Evolutionary conservation across 202 grass and related monocot genomes (phyloP).

Genomic region (Thinopyrum obtusiflorum): DNA sequence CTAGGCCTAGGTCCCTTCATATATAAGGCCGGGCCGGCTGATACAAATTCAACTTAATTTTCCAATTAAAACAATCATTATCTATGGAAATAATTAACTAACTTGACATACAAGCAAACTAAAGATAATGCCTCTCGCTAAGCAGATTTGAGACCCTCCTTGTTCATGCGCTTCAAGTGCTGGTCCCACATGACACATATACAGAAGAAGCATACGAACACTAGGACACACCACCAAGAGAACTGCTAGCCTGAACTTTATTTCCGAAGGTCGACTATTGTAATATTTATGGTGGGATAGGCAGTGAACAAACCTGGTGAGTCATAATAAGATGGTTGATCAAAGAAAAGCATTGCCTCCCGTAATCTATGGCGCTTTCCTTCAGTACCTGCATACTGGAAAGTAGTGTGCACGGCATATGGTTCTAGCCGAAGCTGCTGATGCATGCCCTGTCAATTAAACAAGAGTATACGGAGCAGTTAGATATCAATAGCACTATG

Average conservation of each 20-base stretch:
- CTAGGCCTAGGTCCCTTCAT: neutral
- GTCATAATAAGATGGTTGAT: constrained; percentile 77
- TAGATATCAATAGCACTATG: constrained; percentile 1
- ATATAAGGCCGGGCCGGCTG: neutral
- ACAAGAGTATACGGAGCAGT: constrained; percentile 1
- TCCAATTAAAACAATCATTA: neutral
- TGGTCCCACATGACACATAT: too few species aligned
- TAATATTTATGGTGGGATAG: constrained; percentile 4
- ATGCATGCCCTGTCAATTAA: constrained; percentile 61
- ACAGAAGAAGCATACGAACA: too few species aligned
- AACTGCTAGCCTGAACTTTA: constrained; percentile 1
- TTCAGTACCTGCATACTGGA: constrained; percentile 94
- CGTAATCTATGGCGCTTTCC: constrained; percentile 96
- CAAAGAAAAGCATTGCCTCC: constrained; percentile 89
- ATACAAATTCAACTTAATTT: neutral
- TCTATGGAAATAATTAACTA: neutral
- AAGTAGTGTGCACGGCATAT: constrained; percentile 97
- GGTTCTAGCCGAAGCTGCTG: constrained; percentile 88
- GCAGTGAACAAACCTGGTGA: constrained; percentile 61
- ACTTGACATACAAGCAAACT: neutral
- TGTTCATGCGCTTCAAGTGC: neutral
- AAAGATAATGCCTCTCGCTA: neutral
- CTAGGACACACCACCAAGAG: constrained; percentile 22
- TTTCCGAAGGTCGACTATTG: neutral
- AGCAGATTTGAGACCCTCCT: neutral